Evolutionary conservation across 345 rosid species (phyloP).

Genomic region (Erucastrum elatum): DNA sequence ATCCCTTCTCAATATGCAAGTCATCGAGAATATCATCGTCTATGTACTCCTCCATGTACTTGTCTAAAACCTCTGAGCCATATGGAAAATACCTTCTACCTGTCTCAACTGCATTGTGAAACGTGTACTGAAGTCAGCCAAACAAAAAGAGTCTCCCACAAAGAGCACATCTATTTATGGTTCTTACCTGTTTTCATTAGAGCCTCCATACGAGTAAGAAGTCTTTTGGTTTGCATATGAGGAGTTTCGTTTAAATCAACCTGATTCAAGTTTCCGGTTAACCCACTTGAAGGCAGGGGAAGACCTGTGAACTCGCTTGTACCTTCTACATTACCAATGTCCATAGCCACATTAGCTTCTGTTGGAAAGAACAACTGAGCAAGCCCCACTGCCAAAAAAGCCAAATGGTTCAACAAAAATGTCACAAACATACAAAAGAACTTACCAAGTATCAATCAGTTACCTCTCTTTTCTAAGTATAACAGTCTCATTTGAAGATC

Average conservation of each 20-base stretch:
- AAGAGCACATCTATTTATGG: neutral
- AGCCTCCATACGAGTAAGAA: conserved; percentile 70
- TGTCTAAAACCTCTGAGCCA: conserved; percentile 87
- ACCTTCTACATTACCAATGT: conserved; percentile 76
- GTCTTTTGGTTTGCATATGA: conserved; percentile 59
- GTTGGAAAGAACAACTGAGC: conserved; percentile 87
- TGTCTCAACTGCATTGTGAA: conserved; percentile 66
- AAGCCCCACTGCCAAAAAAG: conserved; percentile 63
- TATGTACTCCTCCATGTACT: conserved; percentile 58
- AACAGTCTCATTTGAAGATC: conserved; percentile 87
- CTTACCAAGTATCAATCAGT: neutral
- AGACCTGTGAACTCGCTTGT: conserved; percentile 65
- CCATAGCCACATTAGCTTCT: conserved; percentile 95
- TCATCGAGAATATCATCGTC: conserved; percentile 81
- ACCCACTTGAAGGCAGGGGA: conserved; percentile 49
- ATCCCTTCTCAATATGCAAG: conserved; percentile 56
- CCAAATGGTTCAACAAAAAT: neutral
- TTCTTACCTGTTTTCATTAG: conserved; percentile 82
- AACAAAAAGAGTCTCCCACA: neutral
- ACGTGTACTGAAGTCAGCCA: neutral
- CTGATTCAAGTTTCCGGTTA: conserved; percentile 67
- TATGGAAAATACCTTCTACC: conserved; percentile 88
- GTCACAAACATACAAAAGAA: neutral
- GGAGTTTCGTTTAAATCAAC: conserved; percentile 97
- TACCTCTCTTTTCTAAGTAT: conserved; percentile 96